Evolutionary conservation across 148 eudicot genomes (phyloP).

Genomic region (Rhododendron molle): DNA sequence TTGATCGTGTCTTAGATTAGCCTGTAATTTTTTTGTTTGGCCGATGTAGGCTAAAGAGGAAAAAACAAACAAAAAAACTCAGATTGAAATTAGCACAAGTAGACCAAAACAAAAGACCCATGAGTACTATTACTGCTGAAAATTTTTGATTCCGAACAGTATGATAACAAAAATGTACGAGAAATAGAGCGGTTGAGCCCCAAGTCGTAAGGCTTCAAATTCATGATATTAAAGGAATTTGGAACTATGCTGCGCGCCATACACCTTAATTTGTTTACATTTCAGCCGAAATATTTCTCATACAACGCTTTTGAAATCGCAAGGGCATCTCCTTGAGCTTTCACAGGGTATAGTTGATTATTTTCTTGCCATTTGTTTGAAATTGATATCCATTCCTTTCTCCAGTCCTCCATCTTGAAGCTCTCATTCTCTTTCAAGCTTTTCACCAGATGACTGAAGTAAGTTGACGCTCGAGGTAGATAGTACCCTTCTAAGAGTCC

Average conservation of each 20-base stretch:
- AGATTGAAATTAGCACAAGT: too few relatives aligned
- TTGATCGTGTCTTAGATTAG: background rate
- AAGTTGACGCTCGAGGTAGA: conserved; percentile 86
- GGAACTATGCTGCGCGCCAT: background rate
- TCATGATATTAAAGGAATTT: background rate
- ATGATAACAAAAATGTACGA: background rate
- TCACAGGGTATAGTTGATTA: conserved; percentile 53
- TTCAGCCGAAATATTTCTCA: conserved; percentile 40
- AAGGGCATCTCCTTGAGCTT: conserved; percentile 66
- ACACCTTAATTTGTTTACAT: background rate
- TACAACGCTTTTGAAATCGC: conserved; percentile 50
- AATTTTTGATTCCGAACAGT: background rate
- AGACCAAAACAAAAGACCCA: background rate
- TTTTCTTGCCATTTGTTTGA: conserved; percentile 86
- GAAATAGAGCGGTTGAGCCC: background rate
- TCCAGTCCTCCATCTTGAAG: conserved; percentile 76
- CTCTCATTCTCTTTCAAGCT: conserved; percentile 44
- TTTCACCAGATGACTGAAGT: conserved; percentile 49
- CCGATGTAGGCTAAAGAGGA: background rate
- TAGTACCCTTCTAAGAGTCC: conserved; percentile 81
- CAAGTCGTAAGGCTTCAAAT: background rate
- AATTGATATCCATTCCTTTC: conserved; percentile 75
- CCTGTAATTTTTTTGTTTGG: background rate
- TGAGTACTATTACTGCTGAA: background rate
- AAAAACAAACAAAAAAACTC: too few relatives aligned